Conservation (phyloP, 1,284 basidiomycete genomes). For the Trametes polyzona region DNA sequence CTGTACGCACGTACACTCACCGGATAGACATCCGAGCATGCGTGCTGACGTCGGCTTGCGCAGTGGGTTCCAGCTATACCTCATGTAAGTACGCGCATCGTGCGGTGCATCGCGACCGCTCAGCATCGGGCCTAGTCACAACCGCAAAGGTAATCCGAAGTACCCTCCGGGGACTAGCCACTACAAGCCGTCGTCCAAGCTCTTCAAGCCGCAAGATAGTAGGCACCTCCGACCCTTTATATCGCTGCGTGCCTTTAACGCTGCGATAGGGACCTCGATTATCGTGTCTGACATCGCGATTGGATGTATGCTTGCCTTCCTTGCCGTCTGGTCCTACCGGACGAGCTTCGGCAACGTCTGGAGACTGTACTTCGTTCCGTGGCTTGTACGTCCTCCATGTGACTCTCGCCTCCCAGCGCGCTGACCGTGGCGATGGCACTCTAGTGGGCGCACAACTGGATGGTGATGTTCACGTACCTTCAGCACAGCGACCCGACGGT, state of each 20-base stretch:
- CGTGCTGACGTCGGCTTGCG: constrained; percentile 3
- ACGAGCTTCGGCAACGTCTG: constrained; percentile 31
- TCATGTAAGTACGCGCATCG: constrained; percentile 30
- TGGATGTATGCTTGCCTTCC: constrained; percentile 45
- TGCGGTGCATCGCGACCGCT: neutral
- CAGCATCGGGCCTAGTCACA: constrained; percentile 27
- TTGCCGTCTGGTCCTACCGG: constrained; percentile 45
- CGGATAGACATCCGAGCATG: neutral
- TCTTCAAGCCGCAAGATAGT: constrained; percentile 39
- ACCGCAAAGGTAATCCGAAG: constrained; percentile 41
- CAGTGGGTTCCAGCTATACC: constrained; percentile 42
- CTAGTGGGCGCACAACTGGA: constrained; percentile 37
- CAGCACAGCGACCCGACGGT: constrained; percentile 47
- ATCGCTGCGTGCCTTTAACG: neutral
- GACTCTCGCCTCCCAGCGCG: too few relatives aligned
- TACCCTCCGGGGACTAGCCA: constrained; percentile 41
- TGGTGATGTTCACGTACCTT: constrained; percentile 47
- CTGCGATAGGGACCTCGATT: constrained; percentile 38
- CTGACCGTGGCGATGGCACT: too few relatives aligned
- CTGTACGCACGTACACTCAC: constrained; percentile 31
- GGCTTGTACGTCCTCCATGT: constrained; percentile 45
- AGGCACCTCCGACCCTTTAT: neutral
- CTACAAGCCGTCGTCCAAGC: constrained; percentile 36
- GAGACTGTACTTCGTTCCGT: constrained; percentile 55
- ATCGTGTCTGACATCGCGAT: constrained; percentile 63